These are phyloP conservation scores for Thecaphora thlaspeos DNA, from an alignment of 1,284 basidiomycete genomes.

Conservation along the genomic window DNA sequence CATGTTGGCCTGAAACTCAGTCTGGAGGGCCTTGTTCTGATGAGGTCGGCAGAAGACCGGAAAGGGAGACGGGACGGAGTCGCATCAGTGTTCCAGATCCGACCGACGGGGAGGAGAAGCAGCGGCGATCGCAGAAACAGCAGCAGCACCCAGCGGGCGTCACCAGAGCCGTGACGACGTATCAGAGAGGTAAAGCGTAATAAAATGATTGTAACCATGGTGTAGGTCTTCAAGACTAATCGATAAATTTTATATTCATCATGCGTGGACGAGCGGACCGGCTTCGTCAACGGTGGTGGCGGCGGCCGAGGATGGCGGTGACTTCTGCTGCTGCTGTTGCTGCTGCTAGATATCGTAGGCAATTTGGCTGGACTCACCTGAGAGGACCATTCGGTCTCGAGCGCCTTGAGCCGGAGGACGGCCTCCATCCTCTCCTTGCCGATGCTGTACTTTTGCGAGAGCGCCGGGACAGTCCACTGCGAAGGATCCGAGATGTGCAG, in stretches of 20 bases:
- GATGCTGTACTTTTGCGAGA: constrained; percentile 47
- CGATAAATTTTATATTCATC: constrained; percentile 45
- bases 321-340: too few relatives aligned
- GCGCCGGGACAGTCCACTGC: constrained; percentile 45
- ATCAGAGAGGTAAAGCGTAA: constrained; percentile 26
- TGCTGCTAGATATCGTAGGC: too few relatives aligned
- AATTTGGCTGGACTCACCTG: constrained; percentile 52
- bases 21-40: constrained; percentile 46
- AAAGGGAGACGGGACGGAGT: too few relatives aligned
- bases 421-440: constrained; percentile 44
- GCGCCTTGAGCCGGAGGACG: constrained; percentile 51
- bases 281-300: too few relatives aligned
- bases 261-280: too few relatives aligned
- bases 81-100: too few relatives aligned
- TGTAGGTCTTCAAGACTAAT: constrained; percentile 57
- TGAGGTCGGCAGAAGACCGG: background rate
- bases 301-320: too few relatives aligned
- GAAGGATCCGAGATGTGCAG: constrained; percentile 42
- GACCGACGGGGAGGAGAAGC: too few relatives aligned
- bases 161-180: too few relatives aligned
- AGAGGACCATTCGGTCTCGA: constrained; percentile 43
- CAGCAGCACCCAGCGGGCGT: constrained; percentile 11
- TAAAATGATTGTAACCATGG: constrained; percentile 44
- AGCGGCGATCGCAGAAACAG: too few relatives aligned
- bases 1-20: constrained; percentile 51